These are phyloP conservation scores for Amaranthus palmeri DNA, from an alignment of 148 eudicot species.

Conservation along the genomic window DNA sequence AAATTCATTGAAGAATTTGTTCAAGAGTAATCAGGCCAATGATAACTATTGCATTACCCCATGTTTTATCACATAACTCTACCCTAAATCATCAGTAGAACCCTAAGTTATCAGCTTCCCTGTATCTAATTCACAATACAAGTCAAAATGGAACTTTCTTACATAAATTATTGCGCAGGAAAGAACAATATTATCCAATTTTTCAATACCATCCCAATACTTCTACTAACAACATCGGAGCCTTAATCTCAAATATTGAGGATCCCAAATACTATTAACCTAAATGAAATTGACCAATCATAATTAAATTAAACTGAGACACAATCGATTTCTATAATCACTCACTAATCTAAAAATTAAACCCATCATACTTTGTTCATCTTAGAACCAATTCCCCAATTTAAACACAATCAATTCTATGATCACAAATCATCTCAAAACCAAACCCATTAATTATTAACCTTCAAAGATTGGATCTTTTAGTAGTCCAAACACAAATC, in stretches of 20 bases:
- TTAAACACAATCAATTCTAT: not conserved
- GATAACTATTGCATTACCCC: constrained; percentile 55
- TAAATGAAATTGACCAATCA: not conserved
- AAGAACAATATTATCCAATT: no score
- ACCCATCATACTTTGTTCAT: not conserved
- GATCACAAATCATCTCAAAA: not conserved
- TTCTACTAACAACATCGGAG: no score
- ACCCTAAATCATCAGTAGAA: constrained; percentile 95
- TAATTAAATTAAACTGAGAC: not conserved
- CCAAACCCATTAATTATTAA: not conserved
- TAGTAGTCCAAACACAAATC: not conserved
- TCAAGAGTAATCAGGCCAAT: not conserved
- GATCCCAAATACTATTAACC: no score
- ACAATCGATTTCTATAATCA: not conserved
- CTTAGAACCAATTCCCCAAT: not conserved
- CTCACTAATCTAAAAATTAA: not conserved
- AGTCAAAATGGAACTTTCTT: constrained; percentile 4
- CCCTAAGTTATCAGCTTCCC: constrained; percentile 98
- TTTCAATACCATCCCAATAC: no score
- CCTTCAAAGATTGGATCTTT: not conserved
- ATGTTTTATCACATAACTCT: constrained; percentile 90
- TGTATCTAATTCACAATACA: constrained; percentile 37
- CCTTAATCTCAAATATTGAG: no score
- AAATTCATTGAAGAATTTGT: not conserved
- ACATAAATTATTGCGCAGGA: no score